Percentiles rank a stretch among this genome's conserved stretches.
Evolutionary conservation across 495 filamentous ascomycete species (phyloP).

Genomic region (Trichoderma parareesei): DNA sequence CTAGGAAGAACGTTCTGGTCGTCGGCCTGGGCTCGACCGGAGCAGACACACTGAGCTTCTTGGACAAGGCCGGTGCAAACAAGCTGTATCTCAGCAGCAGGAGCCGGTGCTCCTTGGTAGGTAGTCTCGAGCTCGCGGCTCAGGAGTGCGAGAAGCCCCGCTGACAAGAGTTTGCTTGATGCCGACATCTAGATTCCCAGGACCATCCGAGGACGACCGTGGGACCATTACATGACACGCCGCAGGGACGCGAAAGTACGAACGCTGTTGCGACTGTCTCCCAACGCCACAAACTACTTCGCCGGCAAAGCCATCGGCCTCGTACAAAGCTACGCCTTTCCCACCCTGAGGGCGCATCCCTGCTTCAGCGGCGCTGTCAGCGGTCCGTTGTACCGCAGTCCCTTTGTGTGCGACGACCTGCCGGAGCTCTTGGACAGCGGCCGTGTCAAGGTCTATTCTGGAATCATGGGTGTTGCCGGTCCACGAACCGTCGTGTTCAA

Average conservation of each 20-base stretch:
- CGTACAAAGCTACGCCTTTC: constrained; percentile 3
- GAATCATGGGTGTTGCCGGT: constrained; percentile 18
- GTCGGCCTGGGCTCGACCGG: constrained; percentile 20
- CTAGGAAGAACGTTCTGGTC: constrained; percentile 18
- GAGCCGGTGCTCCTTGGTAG: constrained; percentile 13
- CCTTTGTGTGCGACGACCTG: constrained; percentile 8
- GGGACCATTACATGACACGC: constrained; percentile 4
- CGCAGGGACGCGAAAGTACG: background rate
- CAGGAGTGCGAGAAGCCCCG: background rate
- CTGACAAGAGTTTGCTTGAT: background rate
- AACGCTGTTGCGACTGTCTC: background rate
- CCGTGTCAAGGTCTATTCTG: constrained; percentile 13
- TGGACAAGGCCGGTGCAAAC: constrained; percentile 8
- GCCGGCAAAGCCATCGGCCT: constrained; percentile 12
- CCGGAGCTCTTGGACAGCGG: constrained; percentile 4
- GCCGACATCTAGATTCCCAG: background rate
- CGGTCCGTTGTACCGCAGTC: constrained; percentile 8
- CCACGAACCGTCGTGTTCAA: constrained; percentile 23
- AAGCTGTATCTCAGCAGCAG: constrained; percentile 13
- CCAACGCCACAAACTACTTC: background rate
- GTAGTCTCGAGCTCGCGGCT: background rate
- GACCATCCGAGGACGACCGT: background rate
- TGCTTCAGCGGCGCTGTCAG: constrained; percentile 14
- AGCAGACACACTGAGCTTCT: constrained; percentile 16
- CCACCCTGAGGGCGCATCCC: constrained; percentile 10